These are phyloP conservation scores for Acanthamoeba lenticulata DNA, from an alignment of 208 protist species.

Conservation along the genomic window DNA sequence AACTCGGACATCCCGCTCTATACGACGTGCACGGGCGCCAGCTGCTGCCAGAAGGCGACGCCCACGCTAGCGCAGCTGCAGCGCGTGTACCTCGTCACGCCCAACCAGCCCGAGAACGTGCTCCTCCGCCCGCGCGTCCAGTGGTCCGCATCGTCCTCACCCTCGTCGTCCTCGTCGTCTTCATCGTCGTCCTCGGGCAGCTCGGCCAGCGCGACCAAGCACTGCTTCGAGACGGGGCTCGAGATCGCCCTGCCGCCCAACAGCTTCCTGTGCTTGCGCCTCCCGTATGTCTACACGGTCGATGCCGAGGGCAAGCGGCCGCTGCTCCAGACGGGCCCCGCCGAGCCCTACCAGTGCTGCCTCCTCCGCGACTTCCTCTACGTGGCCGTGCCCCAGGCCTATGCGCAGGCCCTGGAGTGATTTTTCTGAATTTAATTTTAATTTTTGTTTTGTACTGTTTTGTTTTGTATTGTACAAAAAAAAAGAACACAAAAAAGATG, in stretches of 20 bases:
- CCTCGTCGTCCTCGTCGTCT: neutral
- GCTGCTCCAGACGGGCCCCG: neutral
- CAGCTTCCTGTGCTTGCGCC: neutral
- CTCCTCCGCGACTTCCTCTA: neutral
- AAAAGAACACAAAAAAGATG: neutral
- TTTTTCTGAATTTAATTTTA: neutral
- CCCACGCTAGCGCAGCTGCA: neutral
- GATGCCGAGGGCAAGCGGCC: neutral
- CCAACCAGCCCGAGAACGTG: constrained; percentile 12
- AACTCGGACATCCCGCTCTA: constrained; percentile 6
- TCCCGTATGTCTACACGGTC: constrained; percentile 5
- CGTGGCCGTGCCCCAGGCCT: neutral
- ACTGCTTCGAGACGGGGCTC: neutral
- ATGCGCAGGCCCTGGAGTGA: neutral
- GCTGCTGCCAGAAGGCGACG: neutral
- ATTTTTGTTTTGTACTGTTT: neutral
- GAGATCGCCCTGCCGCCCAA: constrained; percentile 5
- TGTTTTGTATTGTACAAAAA: too few relatives aligned
- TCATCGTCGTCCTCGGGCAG: neutral
- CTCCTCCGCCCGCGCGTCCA: neutral
- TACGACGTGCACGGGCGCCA: neutral
- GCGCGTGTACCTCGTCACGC: neutral
- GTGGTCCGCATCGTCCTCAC: neutral
- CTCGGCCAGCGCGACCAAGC: neutral
- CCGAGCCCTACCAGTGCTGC: constrained; percentile 17